Percentiles rank a stretch among this genome's conserved stretches.
Evolutionary conservation across 768 basidiomycete genomes (phyloP).

Genomic region (Agaricus bisporus): DNA sequence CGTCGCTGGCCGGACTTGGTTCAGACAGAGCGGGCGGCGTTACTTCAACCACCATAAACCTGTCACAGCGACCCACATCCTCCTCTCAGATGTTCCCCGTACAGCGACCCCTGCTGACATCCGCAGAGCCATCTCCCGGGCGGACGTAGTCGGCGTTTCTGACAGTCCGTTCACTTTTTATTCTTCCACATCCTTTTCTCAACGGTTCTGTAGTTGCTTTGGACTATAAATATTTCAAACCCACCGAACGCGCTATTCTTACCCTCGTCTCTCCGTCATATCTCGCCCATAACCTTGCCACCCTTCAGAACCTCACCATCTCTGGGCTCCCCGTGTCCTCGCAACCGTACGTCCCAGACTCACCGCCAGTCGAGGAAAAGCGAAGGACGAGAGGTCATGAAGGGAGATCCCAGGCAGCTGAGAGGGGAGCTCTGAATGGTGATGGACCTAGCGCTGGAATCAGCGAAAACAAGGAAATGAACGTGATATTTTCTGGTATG

Average conservation of each 20-base stretch:
- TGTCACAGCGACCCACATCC: conserved; percentile 31
- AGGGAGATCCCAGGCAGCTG: conserved; percentile 22
- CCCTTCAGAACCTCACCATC: conserved; percentile 38
- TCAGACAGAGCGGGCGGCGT: too few relatives aligned
- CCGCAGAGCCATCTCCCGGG: conserved; percentile 33
- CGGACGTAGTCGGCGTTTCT: conserved; percentile 38
- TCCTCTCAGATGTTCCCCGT: conserved; percentile 42
- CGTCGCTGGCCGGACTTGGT: not conserved
- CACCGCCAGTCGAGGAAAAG: not conserved
- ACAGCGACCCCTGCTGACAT: conserved; percentile 54
- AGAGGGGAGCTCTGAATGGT: conserved; percentile 22
- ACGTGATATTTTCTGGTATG: conserved; percentile 57
- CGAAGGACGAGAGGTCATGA: conserved; percentile 20
- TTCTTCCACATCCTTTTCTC: not conserved
- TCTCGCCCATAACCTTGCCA: conserved; percentile 31
- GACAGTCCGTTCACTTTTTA: conserved; percentile 29
- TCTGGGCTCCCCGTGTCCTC: conserved; percentile 27
- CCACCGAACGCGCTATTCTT: conserved; percentile 54
- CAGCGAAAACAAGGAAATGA: conserved; percentile 34
- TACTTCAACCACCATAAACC: too few relatives aligned
- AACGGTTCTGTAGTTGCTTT: conserved; percentile 40
- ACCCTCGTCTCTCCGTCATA: conserved; percentile 44
- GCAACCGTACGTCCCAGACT: not conserved
- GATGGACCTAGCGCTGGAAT: conserved; percentile 51
- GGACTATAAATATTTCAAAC: conserved; percentile 54